Percentiles rank a stretch among this genome's conserved stretches.
Evolutionary conservation across 139 green algal species (phyloP).

Genomic region (Tetradesmus obliquus): DNA sequence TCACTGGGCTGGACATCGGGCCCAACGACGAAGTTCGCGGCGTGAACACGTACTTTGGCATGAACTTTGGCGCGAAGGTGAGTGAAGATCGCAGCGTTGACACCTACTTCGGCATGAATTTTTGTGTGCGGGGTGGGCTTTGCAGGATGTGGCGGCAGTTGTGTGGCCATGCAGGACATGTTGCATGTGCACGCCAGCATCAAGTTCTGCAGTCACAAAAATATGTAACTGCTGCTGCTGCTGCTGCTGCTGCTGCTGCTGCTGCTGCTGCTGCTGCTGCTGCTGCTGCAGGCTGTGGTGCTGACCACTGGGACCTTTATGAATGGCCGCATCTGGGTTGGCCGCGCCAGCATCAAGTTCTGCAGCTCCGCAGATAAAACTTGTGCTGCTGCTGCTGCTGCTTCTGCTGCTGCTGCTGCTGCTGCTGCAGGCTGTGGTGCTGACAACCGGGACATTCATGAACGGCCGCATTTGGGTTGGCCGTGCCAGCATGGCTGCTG

Average conservation of each 20-base stretch:
- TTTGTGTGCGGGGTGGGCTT: no score
- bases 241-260: no score
- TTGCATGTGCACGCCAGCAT: no score
- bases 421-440: conserved; percentile 83
- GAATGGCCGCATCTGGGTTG: conserved; percentile 98
- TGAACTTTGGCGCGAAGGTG: conserved; percentile 78
- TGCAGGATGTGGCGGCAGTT: no score
- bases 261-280: no score
- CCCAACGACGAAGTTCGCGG: conserved; percentile 91
- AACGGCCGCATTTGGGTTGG: conserved; percentile 98
- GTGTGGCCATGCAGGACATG: no score
- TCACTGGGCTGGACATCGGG: conserved; percentile 82
- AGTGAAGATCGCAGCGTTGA: no score
- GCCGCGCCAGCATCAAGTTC: conserved; percentile 84
- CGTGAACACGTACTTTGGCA: conserved; percentile 94
- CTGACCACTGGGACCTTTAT: conserved; percentile 99
- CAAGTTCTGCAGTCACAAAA: no score
- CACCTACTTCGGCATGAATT: conserved; percentile 94
- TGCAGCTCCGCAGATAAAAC: no score
- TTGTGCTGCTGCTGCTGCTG: no score
- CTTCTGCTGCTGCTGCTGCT: no score
- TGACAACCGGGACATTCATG: conserved; percentile 99
- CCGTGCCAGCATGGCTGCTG: conserved; percentile 84
- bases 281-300: conserved; percentile 89
- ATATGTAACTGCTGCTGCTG: no score